These are phyloP conservation scores for Camelina sativa DNA, from an alignment of 345 rosid genomes.

Conservation along the genomic window DNA sequence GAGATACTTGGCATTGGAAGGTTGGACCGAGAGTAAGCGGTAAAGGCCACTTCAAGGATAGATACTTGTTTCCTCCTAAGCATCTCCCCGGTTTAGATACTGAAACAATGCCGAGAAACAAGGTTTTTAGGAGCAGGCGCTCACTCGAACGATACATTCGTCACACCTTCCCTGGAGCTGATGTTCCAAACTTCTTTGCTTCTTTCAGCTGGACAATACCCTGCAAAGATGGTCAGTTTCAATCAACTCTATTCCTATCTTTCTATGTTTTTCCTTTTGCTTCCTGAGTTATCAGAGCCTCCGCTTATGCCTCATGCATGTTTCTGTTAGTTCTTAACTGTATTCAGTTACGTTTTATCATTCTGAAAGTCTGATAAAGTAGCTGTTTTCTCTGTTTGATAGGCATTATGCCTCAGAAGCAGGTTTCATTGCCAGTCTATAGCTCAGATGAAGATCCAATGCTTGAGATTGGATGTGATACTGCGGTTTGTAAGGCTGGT, in stretches of 20 bases:
- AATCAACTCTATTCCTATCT: slow-evolving; percentile 9
- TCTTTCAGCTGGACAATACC: slow-evolving; percentile 82
- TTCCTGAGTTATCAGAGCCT: background rate
- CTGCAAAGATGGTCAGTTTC: slow-evolving; percentile 54
- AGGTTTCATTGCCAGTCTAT: slow-evolving; percentile 27
- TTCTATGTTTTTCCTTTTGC: background rate
- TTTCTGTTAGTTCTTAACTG: slow-evolving; percentile 1
- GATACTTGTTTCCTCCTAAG: slow-evolving; percentile 73
- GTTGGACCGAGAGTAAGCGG: slow-evolving; percentile 58
- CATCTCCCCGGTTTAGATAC: slow-evolving; percentile 32
- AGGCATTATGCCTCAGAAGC: slow-evolving; percentile 44
- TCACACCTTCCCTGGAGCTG: slow-evolving; percentile 57
- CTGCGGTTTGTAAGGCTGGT: slow-evolving; percentile 68
- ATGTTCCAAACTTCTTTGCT: slow-evolving; percentile 60
- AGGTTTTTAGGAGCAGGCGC: slow-evolving; percentile 52
- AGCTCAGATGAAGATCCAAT: slow-evolving; percentile 50
- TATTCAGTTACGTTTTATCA: slow-evolving; percentile 18
- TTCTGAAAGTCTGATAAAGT: background rate
- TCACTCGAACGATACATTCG: slow-evolving; percentile 54
- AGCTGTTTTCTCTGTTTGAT: slow-evolving; percentile 22
- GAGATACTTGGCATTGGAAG: slow-evolving; percentile 72
- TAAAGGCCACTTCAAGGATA: slow-evolving; percentile 55
- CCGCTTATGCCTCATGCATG: background rate
- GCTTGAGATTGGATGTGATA: slow-evolving; percentile 44
- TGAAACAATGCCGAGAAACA: background rate